These are phyloP conservation scores for Neurospora sp. DNA, from an alignment of 2,329 filamentous ascomycete species.

Conservation along the genomic window DNA sequence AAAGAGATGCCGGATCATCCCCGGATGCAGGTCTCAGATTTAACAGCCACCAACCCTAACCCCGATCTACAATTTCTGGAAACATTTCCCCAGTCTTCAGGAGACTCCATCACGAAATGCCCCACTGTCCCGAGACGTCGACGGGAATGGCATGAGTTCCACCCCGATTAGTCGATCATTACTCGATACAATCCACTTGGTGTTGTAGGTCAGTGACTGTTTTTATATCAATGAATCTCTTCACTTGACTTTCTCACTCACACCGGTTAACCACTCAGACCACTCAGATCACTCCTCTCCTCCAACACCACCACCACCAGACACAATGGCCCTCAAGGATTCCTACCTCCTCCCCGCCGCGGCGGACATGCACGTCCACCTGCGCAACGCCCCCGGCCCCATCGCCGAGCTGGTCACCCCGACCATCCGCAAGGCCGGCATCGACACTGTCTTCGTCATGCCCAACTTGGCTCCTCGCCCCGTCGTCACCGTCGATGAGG, in stretches of 20 bases:
- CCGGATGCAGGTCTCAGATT: neutral
- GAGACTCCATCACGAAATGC: neutral
- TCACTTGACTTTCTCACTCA: neutral
- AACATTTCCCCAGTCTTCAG: neutral
- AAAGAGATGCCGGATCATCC: neutral
- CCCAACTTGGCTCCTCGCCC: conserved; percentile 54
- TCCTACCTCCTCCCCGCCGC: conserved; percentile 46
- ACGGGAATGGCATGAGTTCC: neutral
- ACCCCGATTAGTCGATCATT: neutral
- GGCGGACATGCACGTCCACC: conserved; percentile 62
- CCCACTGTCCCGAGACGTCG: neutral
- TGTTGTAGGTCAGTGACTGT: neutral
- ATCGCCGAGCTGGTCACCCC: conserved; percentile 49
- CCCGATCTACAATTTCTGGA: neutral
- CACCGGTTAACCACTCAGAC: neutral
- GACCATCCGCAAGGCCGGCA: conserved; percentile 47
- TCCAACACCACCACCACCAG: neutral
- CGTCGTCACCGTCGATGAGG: conserved; percentile 49
- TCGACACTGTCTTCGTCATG: conserved; percentile 52
- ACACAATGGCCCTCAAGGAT: conserved; percentile 23
- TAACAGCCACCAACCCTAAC: neutral
- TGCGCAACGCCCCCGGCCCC: conserved; percentile 49
- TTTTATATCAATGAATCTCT: neutral
- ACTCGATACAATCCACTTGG: neutral
- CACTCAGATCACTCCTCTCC: conserved; percentile 1